Evolutionary conservation across 2,329 filamentous ascomycete genomes (phyloP).

Genomic region (Monosporascus sp.): DNA sequence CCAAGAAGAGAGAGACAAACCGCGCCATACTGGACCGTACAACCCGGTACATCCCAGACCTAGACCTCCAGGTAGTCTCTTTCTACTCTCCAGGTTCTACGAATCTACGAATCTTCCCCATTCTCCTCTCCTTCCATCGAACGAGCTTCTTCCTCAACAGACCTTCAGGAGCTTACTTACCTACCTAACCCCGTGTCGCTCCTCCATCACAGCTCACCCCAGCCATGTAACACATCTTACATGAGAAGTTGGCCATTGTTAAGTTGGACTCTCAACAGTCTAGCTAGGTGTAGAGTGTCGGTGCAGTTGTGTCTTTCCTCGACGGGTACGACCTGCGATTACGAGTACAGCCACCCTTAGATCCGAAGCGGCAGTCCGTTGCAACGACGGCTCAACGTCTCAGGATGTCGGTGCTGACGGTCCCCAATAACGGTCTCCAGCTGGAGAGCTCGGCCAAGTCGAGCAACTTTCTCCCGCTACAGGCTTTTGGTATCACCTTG

Average conservation of each 20-base stretch:
- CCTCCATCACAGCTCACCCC: slow-evolving; percentile 7
- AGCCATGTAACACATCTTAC: slow-evolving; percentile 26
- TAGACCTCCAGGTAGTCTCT: background rate
- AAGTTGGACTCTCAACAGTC: slow-evolving; percentile 28
- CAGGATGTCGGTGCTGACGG: slow-evolving; percentile 49
- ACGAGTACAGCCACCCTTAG: slow-evolving; percentile 1
- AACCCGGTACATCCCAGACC: slow-evolving; percentile 20
- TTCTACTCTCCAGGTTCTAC: slow-evolving; percentile 5
- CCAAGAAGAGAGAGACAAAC: slow-evolving; percentile 17
- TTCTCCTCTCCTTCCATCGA: background rate
- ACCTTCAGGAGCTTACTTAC: background rate
- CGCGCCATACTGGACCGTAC: slow-evolving; percentile 14
- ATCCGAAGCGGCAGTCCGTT: background rate
- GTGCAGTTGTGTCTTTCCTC: slow-evolving; percentile 21
- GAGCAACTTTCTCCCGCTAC: slow-evolving; percentile 41
- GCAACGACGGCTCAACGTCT: background rate
- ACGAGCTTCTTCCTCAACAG: background rate
- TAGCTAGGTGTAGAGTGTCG: slow-evolving; percentile 25
- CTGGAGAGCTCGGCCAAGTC: slow-evolving; percentile 48
- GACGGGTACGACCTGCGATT: slow-evolving; percentile 10
- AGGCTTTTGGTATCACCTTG: slow-evolving; percentile 56
- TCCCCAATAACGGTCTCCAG: slow-evolving; percentile 54
- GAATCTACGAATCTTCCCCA: slow-evolving; percentile 5
- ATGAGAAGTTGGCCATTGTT: slow-evolving; percentile 26
- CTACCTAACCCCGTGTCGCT: background rate